Conservation (phyloP, 2,329 filamentous ascomycete species). For the Diaporthe citri region DNA sequence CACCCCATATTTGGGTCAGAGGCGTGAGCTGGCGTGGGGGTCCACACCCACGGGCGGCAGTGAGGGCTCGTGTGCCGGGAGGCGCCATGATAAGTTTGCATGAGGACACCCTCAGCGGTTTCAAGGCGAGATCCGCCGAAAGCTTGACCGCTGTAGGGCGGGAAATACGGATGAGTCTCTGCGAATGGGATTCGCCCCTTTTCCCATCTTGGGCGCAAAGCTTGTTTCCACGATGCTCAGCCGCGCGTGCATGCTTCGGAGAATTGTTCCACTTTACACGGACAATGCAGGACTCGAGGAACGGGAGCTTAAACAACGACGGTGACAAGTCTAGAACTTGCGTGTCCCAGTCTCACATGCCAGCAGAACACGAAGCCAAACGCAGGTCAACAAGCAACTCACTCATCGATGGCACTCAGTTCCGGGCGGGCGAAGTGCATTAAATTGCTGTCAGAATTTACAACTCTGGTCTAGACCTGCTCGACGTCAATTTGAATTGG, state of each 20-base stretch:
- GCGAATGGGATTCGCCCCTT: slow-evolving; percentile 21
- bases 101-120: slow-evolving; percentile 22
- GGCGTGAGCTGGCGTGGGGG: slow-evolving; percentile 7
- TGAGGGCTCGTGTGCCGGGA: not conserved
- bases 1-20: slow-evolving; percentile 18
- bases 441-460: not conserved
- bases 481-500: not conserved
- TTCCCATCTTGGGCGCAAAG: slow-evolving; percentile 1
- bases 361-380: not conserved
- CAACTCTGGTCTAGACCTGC: not conserved
- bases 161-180: not conserved
- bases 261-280: slow-evolving; percentile 3
- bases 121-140: slow-evolving; percentile 18
- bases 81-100: slow-evolving; percentile 1
- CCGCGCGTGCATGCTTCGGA: slow-evolving; percentile 19
- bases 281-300: not conserved
- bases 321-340: not conserved
- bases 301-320: not conserved
- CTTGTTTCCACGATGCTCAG: slow-evolving; percentile 22
- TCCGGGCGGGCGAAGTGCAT: not conserved
- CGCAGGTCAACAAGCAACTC: not conserved
- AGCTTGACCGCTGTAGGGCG: slow-evolving; percentile 17
- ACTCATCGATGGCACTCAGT: not conserved
- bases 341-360: not conserved
- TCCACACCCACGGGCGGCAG: slow-evolving; percentile 1